Evolutionary conservation across 2,329 filamentous ascomycete genomes (phyloP), one percentile per base, ranked within the genome.

Genomic region (Bipolaris cookei): DNA sequence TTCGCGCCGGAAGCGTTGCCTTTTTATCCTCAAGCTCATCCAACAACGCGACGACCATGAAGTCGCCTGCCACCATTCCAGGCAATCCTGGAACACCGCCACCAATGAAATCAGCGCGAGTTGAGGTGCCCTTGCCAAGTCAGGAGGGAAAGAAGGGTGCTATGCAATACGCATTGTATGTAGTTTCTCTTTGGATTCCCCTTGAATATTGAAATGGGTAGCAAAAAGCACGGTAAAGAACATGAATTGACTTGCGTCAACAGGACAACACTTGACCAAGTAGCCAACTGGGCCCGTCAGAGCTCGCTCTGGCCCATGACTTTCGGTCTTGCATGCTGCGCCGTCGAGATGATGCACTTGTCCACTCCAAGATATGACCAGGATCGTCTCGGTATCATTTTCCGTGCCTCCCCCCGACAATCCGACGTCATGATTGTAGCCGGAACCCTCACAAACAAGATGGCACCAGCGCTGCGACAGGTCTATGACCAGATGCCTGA

Each of bases 401-500:
- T 96, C 85, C 89, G 92, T 71, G 92, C 91, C 57, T 94, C 90
- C 8, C 92, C 92, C 4, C 89, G 92, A 63, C 92, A 96, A 79
- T 91, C 91, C 56, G 92, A 97, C 77, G 90, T 96, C 65, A 96
- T 97, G 91, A 95, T 97, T 71, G 92, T 97, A 28, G 92, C 92
- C 23, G 92, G 92, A 58, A 97, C 92, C 28, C 85, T 97, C 61
- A 96, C 91, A 68, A 97, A 97, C 84, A 97, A 97, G 83, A 97
- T 97, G 92, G 92, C 91, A 1, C 91, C 92, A 2, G 92, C 92
- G 32, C 81, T 97, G 73, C 85, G 92, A 77, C 91, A 95, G 80
- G 89, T 96, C 61, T 97, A 97, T 81, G 92, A 97, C 78, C 92
- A 96, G 82, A 96, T 96, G 92, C 91, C 92, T 28, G 92, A 96